Evolutionary conservation across 768 basidiomycete species (phyloP).

Genomic region (Leucosporidium yakuticum): DNA sequence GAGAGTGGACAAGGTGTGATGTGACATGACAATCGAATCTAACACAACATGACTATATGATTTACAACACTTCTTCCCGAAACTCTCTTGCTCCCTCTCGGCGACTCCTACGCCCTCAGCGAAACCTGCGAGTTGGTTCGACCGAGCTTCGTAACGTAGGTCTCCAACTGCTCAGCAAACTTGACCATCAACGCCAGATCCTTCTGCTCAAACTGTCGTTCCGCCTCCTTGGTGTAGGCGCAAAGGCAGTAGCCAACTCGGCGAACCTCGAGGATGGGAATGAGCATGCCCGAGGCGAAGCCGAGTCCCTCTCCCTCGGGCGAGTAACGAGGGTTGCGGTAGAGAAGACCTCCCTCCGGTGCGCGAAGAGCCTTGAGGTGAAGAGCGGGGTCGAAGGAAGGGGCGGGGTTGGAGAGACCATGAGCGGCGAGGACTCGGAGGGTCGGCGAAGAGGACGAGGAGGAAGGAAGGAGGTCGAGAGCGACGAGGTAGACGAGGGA

Average conservation of each 20-base stretch:
- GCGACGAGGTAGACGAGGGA: slow-evolving; percentile 26
- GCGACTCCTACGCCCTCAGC: too few relatives aligned
- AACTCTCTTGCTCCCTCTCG: too few relatives aligned
- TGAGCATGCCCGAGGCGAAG: slow-evolving; percentile 30
- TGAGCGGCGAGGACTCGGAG: slow-evolving; percentile 28
- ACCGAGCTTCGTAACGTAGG: neutral
- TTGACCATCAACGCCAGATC: slow-evolving; percentile 16
- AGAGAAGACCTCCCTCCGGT: slow-evolving; percentile 37
- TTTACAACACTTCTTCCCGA: too few relatives aligned
- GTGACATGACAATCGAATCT: too few relatives aligned
- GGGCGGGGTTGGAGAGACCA: slow-evolving; percentile 32
- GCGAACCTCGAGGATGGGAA: slow-evolving; percentile 33
- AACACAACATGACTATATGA: too few relatives aligned
- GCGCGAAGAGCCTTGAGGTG: slow-evolving; percentile 35
- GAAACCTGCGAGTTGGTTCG: too few relatives aligned
- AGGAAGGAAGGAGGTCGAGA: slow-evolving; percentile 16
- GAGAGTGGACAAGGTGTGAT: too few relatives aligned
- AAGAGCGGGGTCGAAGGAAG: slow-evolving; percentile 35
- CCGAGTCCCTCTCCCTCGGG: neutral
- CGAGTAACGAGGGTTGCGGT: slow-evolving; percentile 29
- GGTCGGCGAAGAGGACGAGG: neutral
- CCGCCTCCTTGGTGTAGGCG: slow-evolving; percentile 20
- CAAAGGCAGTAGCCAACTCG: slow-evolving; percentile 28
- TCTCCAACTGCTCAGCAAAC: slow-evolving; percentile 27
- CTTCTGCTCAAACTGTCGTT: slow-evolving; percentile 19